phyloP scores from a whole-genome alignment of 2,329 filamentous ascomycete genomes.

The Neofusicoccum kwambonambiense region DNA sequence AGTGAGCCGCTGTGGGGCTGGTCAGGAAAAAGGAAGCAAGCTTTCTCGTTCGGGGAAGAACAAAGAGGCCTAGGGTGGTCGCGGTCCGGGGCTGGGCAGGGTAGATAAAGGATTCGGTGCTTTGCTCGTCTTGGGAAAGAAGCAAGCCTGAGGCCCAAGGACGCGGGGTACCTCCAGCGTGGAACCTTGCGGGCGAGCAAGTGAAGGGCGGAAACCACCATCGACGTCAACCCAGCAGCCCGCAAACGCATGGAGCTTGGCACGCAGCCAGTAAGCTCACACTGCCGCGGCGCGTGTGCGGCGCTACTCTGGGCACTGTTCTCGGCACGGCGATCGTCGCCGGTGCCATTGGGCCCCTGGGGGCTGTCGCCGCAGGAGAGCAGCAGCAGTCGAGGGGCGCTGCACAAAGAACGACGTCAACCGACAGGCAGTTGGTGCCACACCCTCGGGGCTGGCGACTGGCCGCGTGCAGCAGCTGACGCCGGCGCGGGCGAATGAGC shows the following conservation, averaged over 20 bases:
- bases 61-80: not conserved
- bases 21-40: not conserved
- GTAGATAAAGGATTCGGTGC: constrained; percentile 8
- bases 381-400: not conserved
- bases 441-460: not conserved
- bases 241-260: not conserved
- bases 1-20: not conserved
- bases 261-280: constrained; percentile 7
- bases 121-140: not conserved
- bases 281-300: not conserved
- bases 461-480: constrained; percentile 9
- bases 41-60: constrained; percentile 6
- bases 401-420: constrained; percentile 14
- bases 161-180: not conserved
- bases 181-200: not conserved
- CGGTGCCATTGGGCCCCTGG: not conserved
- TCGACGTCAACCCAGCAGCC: not conserved
- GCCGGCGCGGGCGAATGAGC: not conserved
- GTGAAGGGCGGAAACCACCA: not conserved
- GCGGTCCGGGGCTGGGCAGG: not conserved
- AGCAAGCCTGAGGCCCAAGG: not conserved
- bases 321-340: not conserved
- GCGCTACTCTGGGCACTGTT: not conserved
- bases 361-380: not conserved
- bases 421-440: not conserved